Percentiles rank a stretch among this genome's conserved stretches.
Evolutionary conservation across 2,329 filamentous ascomycete species (phyloP).

Genomic region (Microcyclosporella mali): DNA sequence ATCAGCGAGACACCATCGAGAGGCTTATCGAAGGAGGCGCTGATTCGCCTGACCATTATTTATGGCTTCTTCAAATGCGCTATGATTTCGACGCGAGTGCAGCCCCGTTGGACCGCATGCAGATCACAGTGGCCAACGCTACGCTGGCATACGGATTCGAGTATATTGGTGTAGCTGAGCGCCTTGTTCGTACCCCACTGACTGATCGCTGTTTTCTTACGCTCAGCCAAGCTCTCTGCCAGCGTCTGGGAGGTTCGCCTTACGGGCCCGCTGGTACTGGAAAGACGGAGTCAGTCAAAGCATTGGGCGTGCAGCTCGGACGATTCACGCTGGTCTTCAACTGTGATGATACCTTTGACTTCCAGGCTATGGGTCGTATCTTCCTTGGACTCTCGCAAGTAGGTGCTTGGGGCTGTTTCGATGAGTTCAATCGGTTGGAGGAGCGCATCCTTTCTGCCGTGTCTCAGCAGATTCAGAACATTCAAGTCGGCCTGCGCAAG

Average conservation of each 20-base stretch:
- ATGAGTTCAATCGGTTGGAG: constrained; percentile 98
- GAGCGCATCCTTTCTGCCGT: constrained; percentile 96
- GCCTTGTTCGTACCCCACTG: constrained; percentile 90
- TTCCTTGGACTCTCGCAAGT: constrained; percentile 99
- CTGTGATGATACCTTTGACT: constrained; percentile 99
- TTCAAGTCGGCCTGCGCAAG: constrained; percentile 89
- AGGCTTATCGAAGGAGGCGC: constrained; percentile 74
- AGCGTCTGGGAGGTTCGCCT: constrained; percentile 90
- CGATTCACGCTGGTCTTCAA: constrained; percentile 98
- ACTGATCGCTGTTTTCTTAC: constrained; percentile 98
- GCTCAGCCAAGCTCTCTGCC: constrained; percentile 89
- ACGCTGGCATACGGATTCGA: constrained; percentile 95
- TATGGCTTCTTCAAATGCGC: constrained; percentile 96
- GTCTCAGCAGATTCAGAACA: constrained; percentile 98
- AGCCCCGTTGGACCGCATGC: constrained; percentile 74
- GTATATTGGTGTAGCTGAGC: constrained; percentile 92
- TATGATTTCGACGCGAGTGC: constrained; percentile 81
- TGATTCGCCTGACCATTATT: constrained; percentile 68
- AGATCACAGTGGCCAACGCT: constrained; percentile 95
- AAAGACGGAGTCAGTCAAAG: constrained; percentile 99
- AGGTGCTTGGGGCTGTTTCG: constrained; percentile 98
- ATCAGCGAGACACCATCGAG: constrained; percentile 89
- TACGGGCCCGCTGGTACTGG: constrained; percentile 97
- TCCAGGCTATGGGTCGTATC: constrained; percentile 98
- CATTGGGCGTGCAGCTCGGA: constrained; percentile 89